Conservation (phyloP, 768 basidiomycete genomes). For the Agaricus blazei region DNA sequence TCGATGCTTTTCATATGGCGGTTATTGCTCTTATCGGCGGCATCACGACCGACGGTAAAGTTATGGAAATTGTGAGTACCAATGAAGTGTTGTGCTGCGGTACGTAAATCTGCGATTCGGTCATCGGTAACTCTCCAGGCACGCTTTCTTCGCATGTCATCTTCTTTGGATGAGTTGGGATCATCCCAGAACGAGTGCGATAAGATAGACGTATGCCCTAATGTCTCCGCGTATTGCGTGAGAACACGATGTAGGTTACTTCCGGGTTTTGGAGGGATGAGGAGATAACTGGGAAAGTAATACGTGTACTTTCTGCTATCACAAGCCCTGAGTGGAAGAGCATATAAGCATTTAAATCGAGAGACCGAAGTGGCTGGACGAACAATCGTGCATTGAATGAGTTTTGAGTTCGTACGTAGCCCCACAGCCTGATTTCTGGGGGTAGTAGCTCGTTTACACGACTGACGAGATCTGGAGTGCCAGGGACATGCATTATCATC, state of each 20-base stretch:
- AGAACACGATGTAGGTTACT: constrained; percentile 48
- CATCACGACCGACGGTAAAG: constrained; percentile 88
- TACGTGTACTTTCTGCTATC: constrained; percentile 98
- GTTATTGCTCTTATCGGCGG: constrained; percentile 74
- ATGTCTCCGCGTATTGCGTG: constrained; percentile 16
- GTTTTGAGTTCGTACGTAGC: constrained; percentile 74
- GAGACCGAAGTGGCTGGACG: constrained; percentile 14
- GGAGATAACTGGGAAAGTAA: constrained; percentile 89
- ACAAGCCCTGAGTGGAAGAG: constrained; percentile 53
- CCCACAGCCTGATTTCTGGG: constrained; percentile 90
- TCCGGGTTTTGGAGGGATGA: constrained; percentile 83
- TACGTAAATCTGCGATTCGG: constrained; percentile 52
- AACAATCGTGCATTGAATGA: constrained; percentile 79
- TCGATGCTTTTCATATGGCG: constrained; percentile 88
- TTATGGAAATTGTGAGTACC: constrained; percentile 98
- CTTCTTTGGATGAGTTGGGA: constrained; percentile 34
- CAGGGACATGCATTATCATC: constrained; percentile 76
- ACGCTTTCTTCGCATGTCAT: constrained; percentile 63
- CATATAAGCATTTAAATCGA: constrained; percentile 11
- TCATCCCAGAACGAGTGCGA: constrained; percentile 63
- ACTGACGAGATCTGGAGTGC: constrained; percentile 60
- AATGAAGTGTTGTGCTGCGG: constrained; percentile 58
- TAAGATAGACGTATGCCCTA: constrained; percentile 15
- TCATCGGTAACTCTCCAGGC: constrained; percentile 59
- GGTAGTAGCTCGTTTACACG: constrained; percentile 87